These are phyloP conservation scores for Heteromeles arbutifolia DNA, from an alignment of 306 rosid genomes.

Conservation along the genomic window DNA sequence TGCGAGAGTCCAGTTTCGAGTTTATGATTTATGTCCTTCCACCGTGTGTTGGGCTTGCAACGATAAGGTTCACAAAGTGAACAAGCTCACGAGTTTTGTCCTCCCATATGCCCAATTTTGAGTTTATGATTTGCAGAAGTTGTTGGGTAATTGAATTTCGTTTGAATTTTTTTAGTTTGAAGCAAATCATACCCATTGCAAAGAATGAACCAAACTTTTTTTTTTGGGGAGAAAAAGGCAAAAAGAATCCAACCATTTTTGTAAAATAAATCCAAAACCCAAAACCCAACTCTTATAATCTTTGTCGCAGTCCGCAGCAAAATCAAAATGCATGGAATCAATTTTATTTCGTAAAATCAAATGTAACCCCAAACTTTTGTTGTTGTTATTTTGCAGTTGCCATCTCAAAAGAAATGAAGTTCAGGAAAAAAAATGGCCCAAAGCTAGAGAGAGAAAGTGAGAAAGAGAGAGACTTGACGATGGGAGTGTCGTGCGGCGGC, in stretches of 20 bases:
- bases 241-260: not conserved
- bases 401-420: not conserved
- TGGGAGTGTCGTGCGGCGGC: slow-evolving; percentile 93
- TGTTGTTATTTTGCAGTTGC: not conserved
- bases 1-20: no score
- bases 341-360: not conserved
- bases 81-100: no score
- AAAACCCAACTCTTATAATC: not conserved
- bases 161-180: no score
- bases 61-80: no score
- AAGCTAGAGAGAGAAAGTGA: no score
- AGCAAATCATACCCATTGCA: no score
- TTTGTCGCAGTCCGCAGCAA: not conserved
- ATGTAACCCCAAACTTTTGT: not conserved
- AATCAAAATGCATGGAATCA: slow-evolving; percentile 4
- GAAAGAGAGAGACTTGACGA: slow-evolving; percentile 42
- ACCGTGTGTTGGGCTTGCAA: no score
- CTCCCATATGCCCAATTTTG: no score
- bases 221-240: not conserved
- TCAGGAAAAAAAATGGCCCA: not conserved
- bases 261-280: not conserved
- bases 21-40: no score
- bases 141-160: no score
- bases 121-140: no score
- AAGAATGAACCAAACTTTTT: no score